phyloP scores from a whole-genome alignment of 2,329 filamentous ascomycete genomes.

The Cladosporium sp. region DNA sequence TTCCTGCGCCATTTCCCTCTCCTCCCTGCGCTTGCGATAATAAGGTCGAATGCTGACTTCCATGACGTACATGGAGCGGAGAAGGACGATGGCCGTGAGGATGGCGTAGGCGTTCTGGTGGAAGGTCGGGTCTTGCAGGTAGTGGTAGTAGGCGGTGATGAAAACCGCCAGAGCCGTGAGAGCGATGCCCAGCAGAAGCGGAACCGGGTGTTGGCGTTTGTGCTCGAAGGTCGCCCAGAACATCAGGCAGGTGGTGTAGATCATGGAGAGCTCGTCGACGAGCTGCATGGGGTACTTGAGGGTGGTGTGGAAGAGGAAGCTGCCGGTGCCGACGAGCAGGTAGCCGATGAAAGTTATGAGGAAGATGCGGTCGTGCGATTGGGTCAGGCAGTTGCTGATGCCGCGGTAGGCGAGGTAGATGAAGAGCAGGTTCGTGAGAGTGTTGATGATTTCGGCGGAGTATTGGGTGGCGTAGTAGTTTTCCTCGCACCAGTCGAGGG shows the following conservation, averaged over 20 bases:
- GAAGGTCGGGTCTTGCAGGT: constrained; percentile 76
- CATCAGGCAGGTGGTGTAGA: constrained; percentile 68
- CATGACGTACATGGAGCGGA: constrained; percentile 46
- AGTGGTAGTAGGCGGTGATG: constrained; percentile 78
- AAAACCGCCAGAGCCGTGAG: constrained; percentile 53
- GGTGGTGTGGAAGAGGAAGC: constrained; percentile 61
- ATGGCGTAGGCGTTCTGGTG: constrained; percentile 76
- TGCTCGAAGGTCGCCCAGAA: constrained; percentile 73
- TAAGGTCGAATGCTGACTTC: constrained; percentile 60
- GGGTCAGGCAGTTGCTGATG: constrained; percentile 64
- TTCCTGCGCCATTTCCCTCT: constrained; percentile 25
- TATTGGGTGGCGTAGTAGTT: constrained; percentile 74
- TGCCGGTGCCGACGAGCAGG: constrained; percentile 57
- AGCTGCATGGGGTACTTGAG: constrained; percentile 69
- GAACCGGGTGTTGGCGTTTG: constrained; percentile 50
- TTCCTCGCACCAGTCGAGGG: constrained; percentile 79
- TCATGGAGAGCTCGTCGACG: constrained; percentile 67
- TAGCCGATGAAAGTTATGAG: constrained; percentile 61
- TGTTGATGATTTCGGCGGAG: constrained; percentile 73
- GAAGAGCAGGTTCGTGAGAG: constrained; percentile 78
- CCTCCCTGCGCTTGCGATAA: constrained; percentile 40
- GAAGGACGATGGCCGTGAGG: constrained; percentile 65
- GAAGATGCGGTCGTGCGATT: constrained; percentile 74
- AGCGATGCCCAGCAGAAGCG: constrained; percentile 52
- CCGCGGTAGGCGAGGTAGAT: constrained; percentile 73